Evolutionary conservation across 257 asterid genomes (phyloP), one percentile per base, ranked within the genome.

Genomic region (Nicotiana knightiana): DNA sequence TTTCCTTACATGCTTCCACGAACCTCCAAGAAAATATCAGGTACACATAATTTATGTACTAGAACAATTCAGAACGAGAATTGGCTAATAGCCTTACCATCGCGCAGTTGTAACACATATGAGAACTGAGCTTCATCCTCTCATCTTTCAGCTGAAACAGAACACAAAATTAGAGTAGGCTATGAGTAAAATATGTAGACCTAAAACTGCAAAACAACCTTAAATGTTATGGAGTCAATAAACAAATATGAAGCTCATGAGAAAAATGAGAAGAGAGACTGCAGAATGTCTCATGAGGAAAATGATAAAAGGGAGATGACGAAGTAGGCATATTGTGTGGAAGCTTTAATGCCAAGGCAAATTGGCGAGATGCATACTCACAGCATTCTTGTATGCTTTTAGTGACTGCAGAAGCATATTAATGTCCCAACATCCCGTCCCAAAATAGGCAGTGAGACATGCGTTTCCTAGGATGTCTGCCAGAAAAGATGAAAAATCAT

Each of bases 391-490:
- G 89, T 95, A 95, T 26, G 96, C 92, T 89, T 93, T 95, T 84
- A 93, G 81, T 26, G 97, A 91, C 79, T 92, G 95, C 82, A 84
- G 86, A 79, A 95, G 94, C 88, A 85, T 90, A 81, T 86, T 86
- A 82, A 88, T 91, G 83, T 95, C 95, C 98, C 97, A 90, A 11
- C 94, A 90, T 87, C 96, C 97, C 83, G 93, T 90, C 71, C 86
- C 90, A 82, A 95, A 93, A 86, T 93, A 95, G 35, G 93, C 92
- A 64, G 95, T 93, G 82, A 93, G 92, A 85, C 86, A 92, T 17
- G 98, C 97, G 90, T 93, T 93, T 71, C 97, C 98, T 8, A 95
- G 88, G 84, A 89, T 95, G 86, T 95, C 98, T 93, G 97, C 26
- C 18, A 53, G 6, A 53, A 53, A 26, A 55, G 28, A 61, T 39